Base-by-base conservation (phyloP, 2,329 filamentous ascomycete species). In the Colletotrichum shisoi region DNA sequence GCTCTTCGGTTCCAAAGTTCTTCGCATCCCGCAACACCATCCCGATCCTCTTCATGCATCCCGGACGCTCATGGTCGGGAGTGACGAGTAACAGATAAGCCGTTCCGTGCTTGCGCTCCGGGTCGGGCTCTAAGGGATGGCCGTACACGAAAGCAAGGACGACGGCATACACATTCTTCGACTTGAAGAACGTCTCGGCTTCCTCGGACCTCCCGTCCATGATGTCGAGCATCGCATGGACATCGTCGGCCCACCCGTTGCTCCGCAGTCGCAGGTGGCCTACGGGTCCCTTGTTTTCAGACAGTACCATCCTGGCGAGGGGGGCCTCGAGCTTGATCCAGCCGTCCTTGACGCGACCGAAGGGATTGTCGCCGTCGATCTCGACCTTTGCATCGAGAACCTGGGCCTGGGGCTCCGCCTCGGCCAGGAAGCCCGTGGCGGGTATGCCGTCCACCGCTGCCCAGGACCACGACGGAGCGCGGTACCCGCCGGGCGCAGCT, bases 391-490 rank as follows among this genome's bases (percentile, higher is more conserved):
- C 31, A 17, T 69, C 66, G 6, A 69, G 27, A 11, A 69, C n/a
- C 3, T 17, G 44, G 3, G 63, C 63, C 8, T 45, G 34, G 7
- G 48, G 34, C 7, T 57, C 63, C 1, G 8, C 17, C 5, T 31
- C 45, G 0, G 52, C 63, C 9, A 63, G 8, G 27, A 63, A 27
- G 1, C 53, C 60, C 1, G 27, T 53, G 5, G 40, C 53, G 8
- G 64, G 44, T 13, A 44, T 45, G 3, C 62, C 62, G 17, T 69
- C 63, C 19, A 69, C 57, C 3, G 66, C 48, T 7, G 57, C 62
- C 66, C 67, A 69, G 6, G 63, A 62, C 63, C 67, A 67, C 15
- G 57, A 67, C 8, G 67, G 63, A 11, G 63, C 67, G 8, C 67
- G 67, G n/a, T 67, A 69, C 0, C 46, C 44, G 11, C 39, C 53